Conservation (phyloP, 441 rosid genomes). For the Cnidoscolus chayamansa region DNA sequence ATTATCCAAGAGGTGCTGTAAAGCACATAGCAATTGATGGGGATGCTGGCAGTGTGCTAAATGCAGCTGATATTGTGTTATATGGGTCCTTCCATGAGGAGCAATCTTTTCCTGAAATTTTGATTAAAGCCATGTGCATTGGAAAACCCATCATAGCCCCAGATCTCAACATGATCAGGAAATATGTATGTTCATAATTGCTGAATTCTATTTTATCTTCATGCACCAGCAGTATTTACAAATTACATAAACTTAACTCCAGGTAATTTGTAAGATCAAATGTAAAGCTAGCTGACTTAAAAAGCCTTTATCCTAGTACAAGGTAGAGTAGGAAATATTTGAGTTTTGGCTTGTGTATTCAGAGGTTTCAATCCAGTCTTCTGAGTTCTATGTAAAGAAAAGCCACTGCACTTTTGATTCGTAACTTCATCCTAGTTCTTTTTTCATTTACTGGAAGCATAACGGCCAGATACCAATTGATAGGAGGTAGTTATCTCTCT, state of each 20-base stretch:
- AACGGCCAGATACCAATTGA: no score
- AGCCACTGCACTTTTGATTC: background rate
- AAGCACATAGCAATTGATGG: conserved; percentile 52
- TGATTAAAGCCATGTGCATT: conserved; percentile 70
- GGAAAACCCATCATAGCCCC: conserved; percentile 83
- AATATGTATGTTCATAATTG: conserved; percentile 61
- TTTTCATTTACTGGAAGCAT: no score
- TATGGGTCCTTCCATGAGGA: conserved; percentile 91
- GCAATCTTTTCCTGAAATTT: conserved; percentile 79
- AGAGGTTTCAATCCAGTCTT: background rate
- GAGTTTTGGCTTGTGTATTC: background rate
- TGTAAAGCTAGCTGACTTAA: background rate
- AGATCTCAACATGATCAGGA: conserved; percentile 61
- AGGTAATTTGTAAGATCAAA: background rate
- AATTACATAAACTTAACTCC: background rate
- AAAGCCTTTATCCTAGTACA: background rate
- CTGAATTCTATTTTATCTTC: conserved; percentile 14
- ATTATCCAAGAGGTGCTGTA: conserved; percentile 67
- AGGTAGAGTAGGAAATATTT: background rate
- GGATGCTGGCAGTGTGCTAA: conserved; percentile 49
- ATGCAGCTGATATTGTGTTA: conserved; percentile 68
- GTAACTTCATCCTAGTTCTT: background rate
- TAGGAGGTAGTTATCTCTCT: no score
- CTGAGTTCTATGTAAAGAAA: background rate
- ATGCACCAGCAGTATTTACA: background rate